Evolutionary conservation across 1,139 yeast genomes (phyloP).

Genomic region (Yamadazyma mexicana): DNA sequence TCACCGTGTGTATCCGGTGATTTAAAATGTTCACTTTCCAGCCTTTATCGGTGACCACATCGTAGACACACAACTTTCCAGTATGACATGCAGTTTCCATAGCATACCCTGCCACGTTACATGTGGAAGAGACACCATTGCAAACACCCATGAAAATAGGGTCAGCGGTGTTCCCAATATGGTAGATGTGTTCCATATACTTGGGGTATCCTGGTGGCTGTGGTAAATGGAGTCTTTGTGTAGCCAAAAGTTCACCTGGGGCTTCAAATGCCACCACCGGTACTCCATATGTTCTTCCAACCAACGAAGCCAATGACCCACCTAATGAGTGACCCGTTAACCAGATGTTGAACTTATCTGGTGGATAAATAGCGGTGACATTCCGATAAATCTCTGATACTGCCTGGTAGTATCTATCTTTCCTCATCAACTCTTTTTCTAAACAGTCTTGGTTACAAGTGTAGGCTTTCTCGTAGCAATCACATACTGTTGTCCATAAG

Average conservation of each 20-base stretch:
- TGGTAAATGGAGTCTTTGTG: constrained; percentile 83
- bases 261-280: constrained; percentile 93
- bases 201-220: constrained; percentile 88
- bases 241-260: constrained; percentile 88
- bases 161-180: constrained; percentile 95
- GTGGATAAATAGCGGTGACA: constrained; percentile 63
- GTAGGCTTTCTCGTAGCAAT: constrained; percentile 81
- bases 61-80: constrained; percentile 86
- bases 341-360: constrained; percentile 73
- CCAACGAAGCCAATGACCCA: constrained; percentile 77
- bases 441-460: constrained; percentile 89
- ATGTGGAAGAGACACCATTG: constrained; percentile 88
- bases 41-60: constrained; percentile 83
- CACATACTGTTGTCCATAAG: constrained; percentile 94
- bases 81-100: constrained; percentile 97
- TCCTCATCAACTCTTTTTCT: constrained; percentile 69
- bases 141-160: constrained; percentile 97
- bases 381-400: constrained; percentile 75
- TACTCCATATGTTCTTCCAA: constrained; percentile 87
- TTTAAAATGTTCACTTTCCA: constrained; percentile 89
- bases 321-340: constrained; percentile 95
- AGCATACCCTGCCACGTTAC: constrained; percentile 93
- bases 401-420: constrained; percentile 83
- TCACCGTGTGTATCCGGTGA: constrained; percentile 89
- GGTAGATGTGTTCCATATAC: constrained; percentile 85